Evolutionary conservation across 2,329 filamentous ascomycete genomes (phyloP), one percentile per base, ranked within the genome.

Genomic region (Achaetomium macrosporum): DNA sequence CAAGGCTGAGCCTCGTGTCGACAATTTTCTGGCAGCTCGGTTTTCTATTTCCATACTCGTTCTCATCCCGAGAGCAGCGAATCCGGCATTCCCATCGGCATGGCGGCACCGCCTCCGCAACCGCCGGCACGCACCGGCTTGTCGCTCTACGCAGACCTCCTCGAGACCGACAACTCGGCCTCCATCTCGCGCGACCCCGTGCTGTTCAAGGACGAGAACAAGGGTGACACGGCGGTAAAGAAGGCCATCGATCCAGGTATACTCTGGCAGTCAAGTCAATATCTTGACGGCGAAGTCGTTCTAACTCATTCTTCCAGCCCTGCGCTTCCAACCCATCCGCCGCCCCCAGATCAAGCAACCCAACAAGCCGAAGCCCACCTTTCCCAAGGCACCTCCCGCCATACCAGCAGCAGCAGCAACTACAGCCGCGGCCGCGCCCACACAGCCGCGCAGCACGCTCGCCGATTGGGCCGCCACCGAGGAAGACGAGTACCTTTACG

Each of bases 261-360:
- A 45, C 11, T 1, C n/a, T 17, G 29, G 7, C 48, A 8, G 15
- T 49, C 9, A 47, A 17, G 8, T 40, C 15, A 8, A 13, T 37
- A 13, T 16, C 15, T 37, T 37, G 35, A 8, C 10, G 10, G 13
- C 10, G 15, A n/a, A 8, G 15, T n/a, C 6, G 10, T 15, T 8
- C 15, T n/a, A n/a, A 37, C 15, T 16, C 15, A n/a, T n/a, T 10
- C 37, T 3, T 79, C 76, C 80, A 68, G 82, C 87, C 64, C 77
- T 95, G 58, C 86, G 87, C 68, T 95, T 95, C 73, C 89, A 95
- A 68, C 90, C 90, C 47, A 90, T 90, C 60, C 88, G 88, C 64
- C 82, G 88, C 56, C 88, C 88, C 20, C 83, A 90, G 63, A 61
- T 68, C 62, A 85, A 72, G 65, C 79, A 69, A 64, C 68, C 65